Evolutionary conservation across 2,329 filamentous ascomycete genomes (phyloP), one percentile per base, ranked within the genome.

Genomic region (Claviceps spartinae): DNA sequence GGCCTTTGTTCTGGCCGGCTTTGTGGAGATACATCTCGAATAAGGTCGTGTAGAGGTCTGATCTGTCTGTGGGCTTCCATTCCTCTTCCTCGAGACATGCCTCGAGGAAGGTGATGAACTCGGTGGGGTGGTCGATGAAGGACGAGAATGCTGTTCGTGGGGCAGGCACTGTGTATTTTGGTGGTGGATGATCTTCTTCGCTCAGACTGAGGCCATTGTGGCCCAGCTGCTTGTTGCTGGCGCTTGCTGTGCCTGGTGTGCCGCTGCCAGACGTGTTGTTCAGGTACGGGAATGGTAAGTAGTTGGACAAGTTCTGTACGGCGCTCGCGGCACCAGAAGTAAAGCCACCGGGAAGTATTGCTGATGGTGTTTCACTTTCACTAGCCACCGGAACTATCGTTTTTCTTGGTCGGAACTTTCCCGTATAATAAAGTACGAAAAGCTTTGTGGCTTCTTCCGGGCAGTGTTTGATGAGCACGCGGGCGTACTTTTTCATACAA

Each of bases 1-100:
- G 72, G 9, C 83, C 83, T 61, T 83, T 86, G 61, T 84, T 84
- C 53, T 83, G 80, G 54, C 82, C 85, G 22, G 91, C 86, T 60
- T 89, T 93, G 66, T 95, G 86, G 8, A 98, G 73, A 63, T 97
- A 98, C 86, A 98, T 97, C 67, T 98, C 94, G 63, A 98, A 97
- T 14, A 98, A 68, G 0, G 94, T 96, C 0, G 91, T 97, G 62
- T 93, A 93, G 16, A 98, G 75, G 65, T 98, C 94, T 1, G 84
- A 79, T 56, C 82, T 86, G 63, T 96, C 86, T 8, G 81, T 77
- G 38, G 86, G 75, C 20, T 81, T 81, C n/a, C 95, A 68, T 22
- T 78, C 76, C 20, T 82, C 74, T 53, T 89, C 83, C 48, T 82
- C 72, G 5, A 95, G 78, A 55, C 91, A 90, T 5, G 89, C 88